Evolutionary conservation across 2,329 filamentous ascomycete genomes (phyloP).

Genomic region (Penicillium occitanis): DNA sequence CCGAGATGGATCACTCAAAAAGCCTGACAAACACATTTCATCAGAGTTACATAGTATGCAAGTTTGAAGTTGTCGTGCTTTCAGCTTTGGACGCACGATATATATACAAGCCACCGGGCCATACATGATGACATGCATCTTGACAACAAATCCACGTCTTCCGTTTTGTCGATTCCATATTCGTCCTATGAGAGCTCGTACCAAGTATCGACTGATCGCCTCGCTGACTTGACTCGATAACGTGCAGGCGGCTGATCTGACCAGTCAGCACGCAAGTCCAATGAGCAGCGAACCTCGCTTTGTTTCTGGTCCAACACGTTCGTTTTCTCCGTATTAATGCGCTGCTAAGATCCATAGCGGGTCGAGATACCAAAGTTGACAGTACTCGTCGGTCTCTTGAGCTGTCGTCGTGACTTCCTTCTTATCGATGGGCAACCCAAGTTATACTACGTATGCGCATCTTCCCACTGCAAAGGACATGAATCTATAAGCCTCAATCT

Average conservation of each 20-base stretch:
- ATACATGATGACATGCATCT: neutral
- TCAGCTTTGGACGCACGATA: neutral
- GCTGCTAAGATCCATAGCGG: constrained; percentile 1
- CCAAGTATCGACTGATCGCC: neutral
- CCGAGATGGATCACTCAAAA: neutral
- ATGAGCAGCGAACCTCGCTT: constrained; percentile 1
- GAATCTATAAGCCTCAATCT: neutral
- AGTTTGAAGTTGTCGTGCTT: neutral
- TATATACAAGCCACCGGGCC: neutral
- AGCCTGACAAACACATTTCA: neutral
- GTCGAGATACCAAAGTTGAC: neutral
- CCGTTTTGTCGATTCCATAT: neutral
- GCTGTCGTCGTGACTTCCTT: neutral
- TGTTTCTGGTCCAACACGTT: constrained; percentile 5
- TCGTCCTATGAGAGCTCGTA: neutral
- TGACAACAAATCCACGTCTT: neutral
- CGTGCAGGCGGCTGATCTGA: constrained; percentile 9
- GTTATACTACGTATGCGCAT: neutral
- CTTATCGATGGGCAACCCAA: neutral
- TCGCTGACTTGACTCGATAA: constrained; percentile 7
- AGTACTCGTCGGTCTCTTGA: neutral
- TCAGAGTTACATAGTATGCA: neutral
- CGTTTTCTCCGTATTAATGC: neutral
- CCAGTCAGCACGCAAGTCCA: neutral
- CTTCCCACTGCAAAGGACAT: neutral